phyloP scores from a whole-genome alignment of 2,329 filamentous ascomycete species.

The Atkinsonella texensis region DNA sequence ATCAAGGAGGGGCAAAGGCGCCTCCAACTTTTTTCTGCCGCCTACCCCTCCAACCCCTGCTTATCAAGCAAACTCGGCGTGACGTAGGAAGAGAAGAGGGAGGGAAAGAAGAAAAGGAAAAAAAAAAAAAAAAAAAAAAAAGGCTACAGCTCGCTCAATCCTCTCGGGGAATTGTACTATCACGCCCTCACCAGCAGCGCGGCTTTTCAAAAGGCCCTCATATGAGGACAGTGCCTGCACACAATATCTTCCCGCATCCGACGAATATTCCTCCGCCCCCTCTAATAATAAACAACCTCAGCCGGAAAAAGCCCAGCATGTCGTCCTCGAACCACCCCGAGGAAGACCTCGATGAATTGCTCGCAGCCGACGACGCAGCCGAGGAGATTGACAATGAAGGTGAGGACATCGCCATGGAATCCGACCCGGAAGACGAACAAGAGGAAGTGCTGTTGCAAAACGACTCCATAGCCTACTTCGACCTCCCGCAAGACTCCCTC shows the following conservation, averaged over 20 bases:
- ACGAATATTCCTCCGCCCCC: not conserved
- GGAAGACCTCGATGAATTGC: conserved; percentile 13
- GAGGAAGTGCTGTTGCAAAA: conserved; percentile 73
- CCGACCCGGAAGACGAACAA: conserved; percentile 51
- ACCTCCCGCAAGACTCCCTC: conserved; percentile 78
- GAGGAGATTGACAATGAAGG: conserved; percentile 43
- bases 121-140: not conserved
- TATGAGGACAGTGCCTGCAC: not conserved
- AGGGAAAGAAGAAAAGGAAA: conserved; percentile 4
- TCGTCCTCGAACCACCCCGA: conserved; percentile 16
- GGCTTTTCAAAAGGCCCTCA: not conserved
- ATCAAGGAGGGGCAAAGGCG: not conserved
- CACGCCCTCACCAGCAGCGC: not conserved
- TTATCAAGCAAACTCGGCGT: conserved; percentile 8
- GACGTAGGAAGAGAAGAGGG: not conserved
- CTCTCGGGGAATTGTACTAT: not conserved
- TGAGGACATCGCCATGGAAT: conserved; percentile 72
- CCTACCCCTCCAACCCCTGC: conserved; percentile 1
- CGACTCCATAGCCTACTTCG: conserved; percentile 88
- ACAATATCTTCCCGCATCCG: not conserved
- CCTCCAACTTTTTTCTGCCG: not conserved
- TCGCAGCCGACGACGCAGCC: conserved; percentile 9
- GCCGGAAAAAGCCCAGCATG: conserved; percentile 13
- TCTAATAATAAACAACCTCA: not conserved
- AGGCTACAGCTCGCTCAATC: not conserved